Base-by-base conservation (phyloP, 1,284 basidiomycete genomes). In the Testicularia cyperi region DNA sequence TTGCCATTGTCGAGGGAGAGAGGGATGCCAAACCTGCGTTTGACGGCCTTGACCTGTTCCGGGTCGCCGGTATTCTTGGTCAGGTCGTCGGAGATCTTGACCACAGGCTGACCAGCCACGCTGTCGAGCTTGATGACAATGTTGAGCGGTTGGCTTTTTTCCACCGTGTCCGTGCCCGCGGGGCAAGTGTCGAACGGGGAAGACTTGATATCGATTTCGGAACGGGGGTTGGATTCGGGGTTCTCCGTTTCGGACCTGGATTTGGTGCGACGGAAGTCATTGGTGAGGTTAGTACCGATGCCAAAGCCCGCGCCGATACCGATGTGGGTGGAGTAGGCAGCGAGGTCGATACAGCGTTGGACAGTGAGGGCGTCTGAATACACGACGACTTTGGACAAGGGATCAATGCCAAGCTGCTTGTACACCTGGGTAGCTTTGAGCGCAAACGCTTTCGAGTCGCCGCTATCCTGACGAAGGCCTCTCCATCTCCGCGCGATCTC, bases 1-100 rank as follows among this genome's bases (percentile, higher is more conserved):
- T n/a, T n/a, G n/a, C n/a, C n/a, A n/a, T n/a, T n/a, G n/a, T n/a
- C n/a, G n/a, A n/a, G n/a, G n/a, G n/a, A n/a, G n/a, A n/a, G n/a
- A n/a, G n/a, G 57, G 26, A 62, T 45, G 15, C 58, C 58, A 26
- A 62, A 62, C 22, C 58, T 15, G 7, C 52, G 35, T 27, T 62
- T 62, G 24, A 62, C 58, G 2, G 58, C 58, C 0, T 32, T 15
- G 10, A 76, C 57, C 43, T 74, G 61, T 10, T 47, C 51, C 1
- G 55, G 44, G 31, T 74, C 71, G 24, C 74, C 74, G 2, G 72
- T 72, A 33, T 75, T 76, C 53, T 76, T 76, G 10, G 69, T 74
- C 21, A 76, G 46, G 31, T 76, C 74, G 42, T 76, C 74, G 32
- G 54, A 62, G 40, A 76, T 76, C 41, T 76, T 76, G n/a, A 76